phyloP scores from a whole-genome alignment of 1,284 basidiomycete genomes.

The Anthracocystis panici-leucophaei region DNA sequence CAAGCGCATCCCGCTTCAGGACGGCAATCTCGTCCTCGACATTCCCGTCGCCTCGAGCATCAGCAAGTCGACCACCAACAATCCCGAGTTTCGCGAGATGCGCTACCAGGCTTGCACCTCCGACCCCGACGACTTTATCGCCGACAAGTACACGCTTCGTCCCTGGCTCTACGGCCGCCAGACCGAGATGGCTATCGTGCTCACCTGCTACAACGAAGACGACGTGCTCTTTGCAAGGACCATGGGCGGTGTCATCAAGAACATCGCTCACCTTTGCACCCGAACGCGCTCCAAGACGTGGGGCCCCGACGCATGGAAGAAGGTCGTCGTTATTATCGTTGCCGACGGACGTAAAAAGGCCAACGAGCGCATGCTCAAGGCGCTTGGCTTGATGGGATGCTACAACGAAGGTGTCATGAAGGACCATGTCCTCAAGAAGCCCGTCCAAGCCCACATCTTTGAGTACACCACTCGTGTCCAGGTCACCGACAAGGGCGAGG shows the following conservation, averaged over 20 bases:
- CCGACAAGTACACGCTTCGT: conserved; percentile 83
- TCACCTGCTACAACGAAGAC: conserved; percentile 94
- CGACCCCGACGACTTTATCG: conserved; percentile 86
- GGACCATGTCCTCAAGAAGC: conserved; percentile 85
- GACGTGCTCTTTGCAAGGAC: conserved; percentile 93
- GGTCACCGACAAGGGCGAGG: conserved; percentile 85
- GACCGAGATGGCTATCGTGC: conserved; percentile 83
- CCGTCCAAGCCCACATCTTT: conserved; percentile 92
- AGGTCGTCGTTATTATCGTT: conserved; percentile 78
- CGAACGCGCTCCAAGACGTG: conserved; percentile 93
- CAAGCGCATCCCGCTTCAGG: conserved; percentile 66
- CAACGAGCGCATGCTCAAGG: conserved; percentile 93
- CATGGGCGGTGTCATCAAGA: conserved; percentile 90
- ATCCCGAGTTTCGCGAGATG: conserved; percentile 84
- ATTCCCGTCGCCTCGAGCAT: conserved; percentile 66
- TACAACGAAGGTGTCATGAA: conserved; percentile 83
- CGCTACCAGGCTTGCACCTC: conserved; percentile 69
- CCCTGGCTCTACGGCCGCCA: conserved; percentile 81
- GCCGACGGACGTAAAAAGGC: conserved; percentile 93
- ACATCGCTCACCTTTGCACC: conserved; percentile 77
- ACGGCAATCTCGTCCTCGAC: conserved; percentile 70
- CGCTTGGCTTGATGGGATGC: conserved; percentile 74
- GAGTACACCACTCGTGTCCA: conserved; percentile 94
- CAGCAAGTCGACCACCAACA: conserved; percentile 74
- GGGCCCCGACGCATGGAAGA: conserved; percentile 97